These are phyloP conservation scores for Claviceps sp. DNA, from an alignment of 2,329 filamentous ascomycete species.

Conservation along the genomic window DNA sequence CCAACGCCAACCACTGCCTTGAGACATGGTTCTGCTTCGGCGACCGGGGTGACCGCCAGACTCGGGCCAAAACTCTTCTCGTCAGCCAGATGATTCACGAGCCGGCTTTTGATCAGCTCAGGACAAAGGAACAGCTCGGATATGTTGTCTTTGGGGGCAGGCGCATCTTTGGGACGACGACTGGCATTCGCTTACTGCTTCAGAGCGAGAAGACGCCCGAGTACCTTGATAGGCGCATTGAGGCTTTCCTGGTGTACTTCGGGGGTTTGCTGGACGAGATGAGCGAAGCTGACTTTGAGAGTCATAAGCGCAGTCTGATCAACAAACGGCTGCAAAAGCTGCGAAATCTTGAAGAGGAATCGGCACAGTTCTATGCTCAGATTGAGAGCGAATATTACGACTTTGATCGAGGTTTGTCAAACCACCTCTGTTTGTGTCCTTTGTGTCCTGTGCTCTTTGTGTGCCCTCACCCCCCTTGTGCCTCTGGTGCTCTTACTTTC, in stretches of 20 bases:
- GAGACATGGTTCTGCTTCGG: slow-evolving; percentile 66
- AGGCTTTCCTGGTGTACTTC: slow-evolving; percentile 64
- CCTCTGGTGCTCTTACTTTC: too few relatives aligned
- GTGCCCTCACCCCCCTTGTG: neutral
- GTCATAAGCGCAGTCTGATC: slow-evolving; percentile 79
- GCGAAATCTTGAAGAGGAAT: slow-evolving; percentile 84
- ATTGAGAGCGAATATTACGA: slow-evolving; percentile 80
- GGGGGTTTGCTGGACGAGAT: slow-evolving; percentile 56
- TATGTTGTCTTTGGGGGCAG: slow-evolving; percentile 88
- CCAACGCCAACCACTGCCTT: slow-evolving; percentile 79
- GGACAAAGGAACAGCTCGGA: slow-evolving; percentile 93
- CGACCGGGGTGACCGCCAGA: slow-evolving; percentile 49
- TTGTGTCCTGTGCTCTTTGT: neutral
- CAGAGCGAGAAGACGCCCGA: slow-evolving; percentile 79
- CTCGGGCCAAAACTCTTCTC: slow-evolving; percentile 66
- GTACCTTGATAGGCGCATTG: slow-evolving; percentile 79
- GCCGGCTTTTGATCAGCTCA: slow-evolving; percentile 83
- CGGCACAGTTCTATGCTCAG: slow-evolving; percentile 68
- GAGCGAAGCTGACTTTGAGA: slow-evolving; percentile 74
- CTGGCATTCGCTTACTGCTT: slow-evolving; percentile 79
- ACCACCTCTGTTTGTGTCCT: neutral
- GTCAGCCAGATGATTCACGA: slow-evolving; percentile 87
- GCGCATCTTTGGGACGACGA: slow-evolving; percentile 58
- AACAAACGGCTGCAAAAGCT: slow-evolving; percentile 79
- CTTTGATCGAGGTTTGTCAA: slow-evolving; percentile 62